phyloP scores from a whole-genome alignment of 305 asterid species.

The Fraxinus dipetala region DNA sequence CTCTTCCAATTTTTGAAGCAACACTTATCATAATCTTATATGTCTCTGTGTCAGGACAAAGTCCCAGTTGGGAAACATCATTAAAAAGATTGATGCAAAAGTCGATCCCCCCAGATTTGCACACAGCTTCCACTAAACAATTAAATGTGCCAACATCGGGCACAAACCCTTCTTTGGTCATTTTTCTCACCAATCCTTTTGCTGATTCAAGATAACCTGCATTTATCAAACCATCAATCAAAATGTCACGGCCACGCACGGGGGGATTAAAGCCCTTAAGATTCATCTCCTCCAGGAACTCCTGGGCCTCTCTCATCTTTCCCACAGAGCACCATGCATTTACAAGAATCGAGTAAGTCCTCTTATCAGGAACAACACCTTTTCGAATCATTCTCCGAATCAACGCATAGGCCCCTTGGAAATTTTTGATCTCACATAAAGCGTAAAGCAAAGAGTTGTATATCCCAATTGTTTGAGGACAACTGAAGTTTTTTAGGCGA shows the following conservation, averaged over 20 bases:
- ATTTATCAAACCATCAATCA: slow-evolving; percentile 73
- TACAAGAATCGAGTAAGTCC: slow-evolving; percentile 73
- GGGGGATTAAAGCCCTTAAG: slow-evolving; percentile 82
- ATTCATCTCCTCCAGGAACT: slow-evolving; percentile 91
- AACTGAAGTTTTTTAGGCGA: slow-evolving; percentile 61
- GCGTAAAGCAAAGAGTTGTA: slow-evolving; percentile 82
- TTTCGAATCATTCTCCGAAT: slow-evolving; percentile 78
- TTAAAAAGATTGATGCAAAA: slow-evolving; percentile 65
- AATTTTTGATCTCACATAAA: slow-evolving; percentile 88
- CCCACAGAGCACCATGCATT: slow-evolving; percentile 95
- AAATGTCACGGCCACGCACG: slow-evolving; percentile 82
- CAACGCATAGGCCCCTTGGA: slow-evolving; percentile 94
- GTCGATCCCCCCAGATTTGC: slow-evolving; percentile 67
- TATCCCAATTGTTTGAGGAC: slow-evolving; percentile 73
- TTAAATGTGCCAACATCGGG: slow-evolving; percentile 84
- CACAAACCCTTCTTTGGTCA: slow-evolving; percentile 80
- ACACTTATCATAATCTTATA: slow-evolving; percentile 64
- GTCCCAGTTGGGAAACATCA: slow-evolving; percentile 64
- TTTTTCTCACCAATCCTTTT: slow-evolving; percentile 76
- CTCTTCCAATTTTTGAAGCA: slow-evolving; percentile 69
- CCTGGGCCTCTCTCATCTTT: slow-evolving; percentile 93
- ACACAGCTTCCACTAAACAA: slow-evolving; percentile 67
- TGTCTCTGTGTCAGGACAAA: slow-evolving; percentile 65
- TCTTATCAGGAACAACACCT: slow-evolving; percentile 67
- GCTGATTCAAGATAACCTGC: slow-evolving; percentile 98